phyloP scores from a whole-genome alignment of 306 rosid genomes.

The Arachis stenosperma region DNA sequence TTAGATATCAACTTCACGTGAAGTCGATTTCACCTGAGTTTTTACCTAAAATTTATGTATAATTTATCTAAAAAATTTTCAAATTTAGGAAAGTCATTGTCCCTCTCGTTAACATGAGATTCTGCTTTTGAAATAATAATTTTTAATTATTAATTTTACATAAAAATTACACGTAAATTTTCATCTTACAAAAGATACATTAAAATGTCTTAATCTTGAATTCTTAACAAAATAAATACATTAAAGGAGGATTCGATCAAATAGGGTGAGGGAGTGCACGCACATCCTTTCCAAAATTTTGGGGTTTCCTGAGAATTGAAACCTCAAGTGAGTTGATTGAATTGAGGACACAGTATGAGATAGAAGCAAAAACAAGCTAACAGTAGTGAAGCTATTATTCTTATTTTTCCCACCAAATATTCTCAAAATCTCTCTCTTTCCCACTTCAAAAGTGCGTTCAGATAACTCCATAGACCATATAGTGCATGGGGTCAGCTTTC shows the following conservation, averaged over 20 bases:
- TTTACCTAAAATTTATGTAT: too few relatives aligned
- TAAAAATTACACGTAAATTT: too few relatives aligned
- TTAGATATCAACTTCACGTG: too few relatives aligned
- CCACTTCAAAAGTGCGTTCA: conserved; percentile 40
- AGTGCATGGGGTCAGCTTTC: conserved; percentile 50
- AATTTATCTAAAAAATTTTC: too few relatives aligned
- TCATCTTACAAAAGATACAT: too few relatives aligned
- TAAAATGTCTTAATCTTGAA: too few relatives aligned
- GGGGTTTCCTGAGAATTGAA: conserved; percentile 40
- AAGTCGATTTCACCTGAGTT: too few relatives aligned
- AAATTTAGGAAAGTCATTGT: too few relatives aligned
- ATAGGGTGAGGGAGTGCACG: conserved; percentile 15
- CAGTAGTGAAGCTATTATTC: conserved; percentile 27
- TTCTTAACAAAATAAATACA: too few relatives aligned
- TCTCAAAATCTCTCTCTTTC: conserved; percentile 39
- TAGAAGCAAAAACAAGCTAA: conserved; percentile 43
- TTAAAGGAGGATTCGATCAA: conserved; percentile 28
- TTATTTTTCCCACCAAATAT: conserved; percentile 51
- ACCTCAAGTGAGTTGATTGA: conserved; percentile 43
- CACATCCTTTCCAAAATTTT: conserved; percentile 17
- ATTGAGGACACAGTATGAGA: conserved; percentile 35
- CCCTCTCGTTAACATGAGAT: too few relatives aligned
- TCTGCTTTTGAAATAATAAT: too few relatives aligned
- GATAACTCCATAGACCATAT: conserved; percentile 36
- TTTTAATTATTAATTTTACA: too few relatives aligned